Conservation (phyloP, 1,139 yeast species). For the Spencermartinsiella ligniputridi region DNA sequence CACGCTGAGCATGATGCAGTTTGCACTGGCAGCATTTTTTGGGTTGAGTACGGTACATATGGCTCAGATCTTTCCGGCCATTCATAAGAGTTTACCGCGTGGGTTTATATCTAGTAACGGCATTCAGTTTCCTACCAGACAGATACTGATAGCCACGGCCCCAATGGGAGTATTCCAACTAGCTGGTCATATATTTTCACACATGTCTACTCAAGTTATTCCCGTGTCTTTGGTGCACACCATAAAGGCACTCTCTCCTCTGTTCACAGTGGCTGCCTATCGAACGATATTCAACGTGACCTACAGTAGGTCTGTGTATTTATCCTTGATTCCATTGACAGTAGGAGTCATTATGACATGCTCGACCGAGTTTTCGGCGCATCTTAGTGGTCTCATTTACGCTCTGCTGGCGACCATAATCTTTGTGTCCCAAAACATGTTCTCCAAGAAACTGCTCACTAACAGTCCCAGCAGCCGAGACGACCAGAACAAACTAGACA, state of each 20-base stretch:
- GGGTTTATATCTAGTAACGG: constrained; percentile 30
- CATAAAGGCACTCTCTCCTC: constrained; percentile 83
- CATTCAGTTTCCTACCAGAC: constrained; percentile 46
- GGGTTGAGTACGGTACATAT: constrained; percentile 42
- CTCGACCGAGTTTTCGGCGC: constrained; percentile 40
- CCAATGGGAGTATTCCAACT: constrained; percentile 96
- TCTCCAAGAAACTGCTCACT: constrained; percentile 79
- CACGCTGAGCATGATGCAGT: constrained; percentile 81
- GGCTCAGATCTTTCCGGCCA: constrained; percentile 21
- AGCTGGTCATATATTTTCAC: constrained; percentile 83
- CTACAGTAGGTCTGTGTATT: constrained; percentile 63
- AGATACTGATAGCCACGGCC: constrained; percentile 61
- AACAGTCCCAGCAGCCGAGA: constrained; percentile 14
- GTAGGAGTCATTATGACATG: constrained; percentile 85
- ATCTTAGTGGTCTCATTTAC: constrained; percentile 60
- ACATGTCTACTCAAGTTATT: constrained; percentile 79
- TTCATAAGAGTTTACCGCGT: constrained; percentile 26
- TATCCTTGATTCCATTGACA: constrained; percentile 72
- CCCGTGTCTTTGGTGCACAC: constrained; percentile 93
- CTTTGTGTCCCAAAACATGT: constrained; percentile 87
- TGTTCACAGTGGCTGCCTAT: constrained; percentile 80
- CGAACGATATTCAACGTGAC: constrained; percentile 52
- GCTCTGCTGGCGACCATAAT: constrained; percentile 81
- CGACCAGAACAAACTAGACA: constrained; percentile 54
- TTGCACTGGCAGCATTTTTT: constrained; percentile 58